Base-by-base conservation (phyloP, 2,329 filamentous ascomycete species). In the Colletotrichum australisinense region DNA sequence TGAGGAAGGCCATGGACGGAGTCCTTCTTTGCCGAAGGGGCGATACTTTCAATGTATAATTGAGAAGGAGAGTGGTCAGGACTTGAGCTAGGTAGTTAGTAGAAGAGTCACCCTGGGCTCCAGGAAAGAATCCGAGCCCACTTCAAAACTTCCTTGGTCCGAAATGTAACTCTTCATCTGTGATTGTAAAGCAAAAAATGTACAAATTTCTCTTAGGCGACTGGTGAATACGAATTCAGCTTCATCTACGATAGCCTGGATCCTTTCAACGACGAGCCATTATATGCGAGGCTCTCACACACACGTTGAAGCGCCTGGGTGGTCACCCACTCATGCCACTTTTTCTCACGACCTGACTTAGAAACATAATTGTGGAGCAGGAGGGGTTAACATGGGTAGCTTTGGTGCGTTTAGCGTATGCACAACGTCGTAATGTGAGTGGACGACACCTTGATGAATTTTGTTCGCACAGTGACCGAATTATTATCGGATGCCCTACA, bases 1-100 rank as follows among this genome's bases (percentile, higher is more conserved):
- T 92, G 75, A 73, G 42, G 22, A 19, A 30, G n/a, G 7, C 1
- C 35, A 11, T 46, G 16, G 19, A n/a, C 4, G 42, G 26, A 22
- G 32, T 11, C 1, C 35, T 7, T 11, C n/a, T 35, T 1, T 14
- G 22, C 11, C 12, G n/a, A 8, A 53, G 19, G 26, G 14, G 8
- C 35, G 42, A 24, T 2, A n/a, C 22, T 14, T 11, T 9, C 19
- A 9, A 11, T 6, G 30, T 9, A 22, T 12, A 6, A 53, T 19
- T 1, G 3, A 19, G 32, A 30, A 12, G 14, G 8, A 38, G 42
- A 38, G 46, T 49, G 16, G 42, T 26, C 30, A 38, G 19, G 38
- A 35, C 32, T 35, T 35, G 7, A 22, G 38, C 60, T 63, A 28
- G 9, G 19, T 59, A 63, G 26, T 49, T 5, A 63, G 42, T 49